These are phyloP conservation scores for Glycine tomentella DNA, from an alignment of 306 rosid species.

Conservation along the genomic window DNA sequence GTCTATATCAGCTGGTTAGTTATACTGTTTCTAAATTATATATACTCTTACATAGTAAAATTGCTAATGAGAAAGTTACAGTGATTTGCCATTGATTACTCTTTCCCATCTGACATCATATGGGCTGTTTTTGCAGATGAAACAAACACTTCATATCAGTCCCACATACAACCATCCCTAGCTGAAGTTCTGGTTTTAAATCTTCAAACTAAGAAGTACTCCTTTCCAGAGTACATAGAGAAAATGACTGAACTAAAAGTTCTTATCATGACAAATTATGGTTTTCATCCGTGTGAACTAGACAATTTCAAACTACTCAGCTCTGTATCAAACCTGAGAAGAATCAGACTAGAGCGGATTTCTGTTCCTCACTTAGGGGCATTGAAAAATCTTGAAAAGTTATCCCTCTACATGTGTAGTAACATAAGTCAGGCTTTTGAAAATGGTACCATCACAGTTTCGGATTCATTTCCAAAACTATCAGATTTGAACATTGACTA, in stretches of 20 bases:
- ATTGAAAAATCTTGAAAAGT: conserved; percentile 52
- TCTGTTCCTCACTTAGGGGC: conserved; percentile 48
- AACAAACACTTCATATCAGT: conserved; percentile 45
- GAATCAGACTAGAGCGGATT: conserved; percentile 60
- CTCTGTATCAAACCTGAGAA: conserved; percentile 47
- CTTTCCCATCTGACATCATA: not conserved
- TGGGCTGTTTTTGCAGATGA: conserved; percentile 57
- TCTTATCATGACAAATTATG: conserved; percentile 56
- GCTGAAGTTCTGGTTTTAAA: conserved; percentile 61
- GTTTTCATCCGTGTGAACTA: conserved; percentile 44
- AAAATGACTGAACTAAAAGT: conserved; percentile 59
- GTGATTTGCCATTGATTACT: not conserved
- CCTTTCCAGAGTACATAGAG: conserved; percentile 42
- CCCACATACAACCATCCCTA: conserved; percentile 37
- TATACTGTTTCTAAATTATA: not conserved
- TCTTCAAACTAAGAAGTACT: conserved; percentile 45
- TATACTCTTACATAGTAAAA: not conserved
- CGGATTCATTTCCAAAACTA: conserved; percentile 56
- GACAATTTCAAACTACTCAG: conserved; percentile 46
- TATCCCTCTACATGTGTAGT: conserved; percentile 71
- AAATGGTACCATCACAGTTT: conserved; percentile 36
- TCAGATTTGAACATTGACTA: conserved; percentile 60
- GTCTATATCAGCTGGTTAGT: conserved; percentile 71
- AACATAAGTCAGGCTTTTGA: conserved; percentile 54
- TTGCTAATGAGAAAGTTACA: not conserved